A percentile compares a stretch with the other conserved stretches of the same genome.
Conservation (phyloP, 768 basidiomycete genomes). For the Kwoniella bestiolae region DNA sequence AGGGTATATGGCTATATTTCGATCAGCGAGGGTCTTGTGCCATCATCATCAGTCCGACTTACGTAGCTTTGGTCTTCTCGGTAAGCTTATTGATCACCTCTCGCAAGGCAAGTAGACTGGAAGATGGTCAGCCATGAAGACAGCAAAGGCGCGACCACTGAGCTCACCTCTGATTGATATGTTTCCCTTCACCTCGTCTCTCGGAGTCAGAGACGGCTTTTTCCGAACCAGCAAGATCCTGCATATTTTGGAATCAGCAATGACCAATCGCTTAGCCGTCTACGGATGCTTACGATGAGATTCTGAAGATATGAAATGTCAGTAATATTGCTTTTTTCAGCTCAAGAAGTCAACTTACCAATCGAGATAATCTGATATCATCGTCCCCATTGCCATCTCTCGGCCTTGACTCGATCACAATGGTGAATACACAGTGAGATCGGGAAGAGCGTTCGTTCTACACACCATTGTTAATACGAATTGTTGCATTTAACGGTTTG, state of each 20-base stretch:
- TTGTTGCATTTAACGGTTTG: neutral
- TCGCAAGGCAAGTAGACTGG: slow-evolving; percentile 48
- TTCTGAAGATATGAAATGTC: slow-evolving; percentile 3
- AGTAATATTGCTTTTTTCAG: neutral
- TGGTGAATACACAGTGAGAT: slow-evolving; percentile 58
- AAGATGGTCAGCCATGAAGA: slow-evolving; percentile 2
- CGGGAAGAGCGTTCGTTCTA: slow-evolving; percentile 57
- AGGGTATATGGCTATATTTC: slow-evolving; percentile 52
- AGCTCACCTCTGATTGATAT: slow-evolving; percentile 57
- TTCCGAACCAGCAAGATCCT: slow-evolving; percentile 58
- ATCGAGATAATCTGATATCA: slow-evolving; percentile 52
- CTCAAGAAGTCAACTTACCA: slow-evolving; percentile 32
- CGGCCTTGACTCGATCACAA: slow-evolving; percentile 51
- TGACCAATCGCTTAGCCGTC: slow-evolving; percentile 2
- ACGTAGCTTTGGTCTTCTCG: slow-evolving; percentile 47
- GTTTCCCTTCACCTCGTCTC: slow-evolving; percentile 56
- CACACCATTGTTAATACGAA: neutral
- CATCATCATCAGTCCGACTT: slow-evolving; percentile 2
- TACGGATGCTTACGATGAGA: slow-evolving; percentile 14
- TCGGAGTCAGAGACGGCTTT: slow-evolving; percentile 57
- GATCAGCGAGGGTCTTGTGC: slow-evolving; percentile 1
- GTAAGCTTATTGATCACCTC: slow-evolving; percentile 56
- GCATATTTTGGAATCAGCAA: neutral
- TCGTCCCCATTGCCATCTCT: slow-evolving; percentile 45
- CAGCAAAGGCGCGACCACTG: no score